Conservation (phyloP, 306 rosid species). For the Dryas octopetala region DNA sequence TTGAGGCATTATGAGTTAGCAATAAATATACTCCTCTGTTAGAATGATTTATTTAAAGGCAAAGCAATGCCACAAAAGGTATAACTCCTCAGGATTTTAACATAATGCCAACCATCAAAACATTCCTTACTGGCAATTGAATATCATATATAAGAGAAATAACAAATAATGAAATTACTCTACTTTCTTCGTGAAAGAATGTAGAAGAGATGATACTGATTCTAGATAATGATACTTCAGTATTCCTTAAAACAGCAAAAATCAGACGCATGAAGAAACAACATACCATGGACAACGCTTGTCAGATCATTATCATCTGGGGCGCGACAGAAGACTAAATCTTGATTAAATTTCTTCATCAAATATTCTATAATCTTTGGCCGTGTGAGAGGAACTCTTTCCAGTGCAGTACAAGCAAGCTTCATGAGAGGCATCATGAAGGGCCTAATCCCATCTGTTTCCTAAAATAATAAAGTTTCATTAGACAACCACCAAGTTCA, state of each 20-base stretch:
- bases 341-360: conserved; percentile 78
- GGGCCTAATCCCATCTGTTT: conserved; percentile 87
- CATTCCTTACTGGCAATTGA: background rate
- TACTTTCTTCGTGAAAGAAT: background rate
- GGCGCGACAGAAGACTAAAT: conserved; percentile 82
- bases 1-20: conserved; percentile 16
- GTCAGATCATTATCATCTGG: conserved; percentile 73
- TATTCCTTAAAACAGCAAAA: background rate
- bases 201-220: background rate
- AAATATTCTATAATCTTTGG: conserved; percentile 68
- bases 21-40: background rate
- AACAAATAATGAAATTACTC: background rate
- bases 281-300: conserved; percentile 62
- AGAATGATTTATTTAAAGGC: background rate
- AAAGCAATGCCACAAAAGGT: conserved; percentile 1
- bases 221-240: background rate
- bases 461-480: conserved; percentile 48
- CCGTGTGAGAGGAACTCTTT: conserved; percentile 88
- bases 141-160: background rate
- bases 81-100: background rate
- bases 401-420: conserved; percentile 92
- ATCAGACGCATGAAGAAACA: background rate
- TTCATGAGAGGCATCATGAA: conserved; percentile 94
- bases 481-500: conserved; percentile 8
- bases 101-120: background rate